Base-by-base conservation (phyloP, 208 protist genomes). In the Novymonas esmeraldas region DNA sequence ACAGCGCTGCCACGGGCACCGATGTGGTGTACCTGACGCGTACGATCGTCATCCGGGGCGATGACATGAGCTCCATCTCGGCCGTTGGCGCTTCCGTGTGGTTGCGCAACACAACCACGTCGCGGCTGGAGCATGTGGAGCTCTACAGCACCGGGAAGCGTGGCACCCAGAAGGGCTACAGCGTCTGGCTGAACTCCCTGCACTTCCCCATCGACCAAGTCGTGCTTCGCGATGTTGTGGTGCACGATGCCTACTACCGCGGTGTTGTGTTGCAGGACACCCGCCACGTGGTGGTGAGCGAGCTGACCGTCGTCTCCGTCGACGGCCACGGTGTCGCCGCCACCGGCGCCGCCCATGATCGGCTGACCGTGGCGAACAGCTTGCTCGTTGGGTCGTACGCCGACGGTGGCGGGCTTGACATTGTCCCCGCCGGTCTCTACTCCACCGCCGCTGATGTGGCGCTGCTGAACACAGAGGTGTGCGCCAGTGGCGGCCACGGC, bases 21-120 rank as follows among this genome's bases (percentile, higher is more conserved):
- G 58, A 70, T 22, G 89, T 90, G 4, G 74, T 79, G 2, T 64
- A 90, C 42, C 61, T 92, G 16, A 68, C 73, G 0, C 82, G 85
- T 48, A 90, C 73, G 56, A 72, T 95, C 31, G 39, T 62, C 29
- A 65, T 95, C 14, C 74, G 82, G 49, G 84, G 89, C 52, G 82
- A 90, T 57, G 44, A 49, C 3, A 34, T 24, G 18, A 79, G 74
- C 24, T 16, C 63, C 18, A 33, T 73, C 3, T 73, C 69, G n/a
- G 73, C 33, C 28, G 42, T 78, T 16, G 80, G 74, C 22, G 80
- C 51, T 0, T 64, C 75, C 1, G 18, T 80, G 24, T 66, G 45
- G 63, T 3, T 80, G 0, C 10, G 14, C 18, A 48, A 51, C 51
- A 64, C 64, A 0, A 65, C 64, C 18, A 66, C 38, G 14, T 62